These are phyloP conservation scores for Mimosa pudica DNA, from an alignment of 306 rosid genomes.

Conservation along the genomic window DNA sequence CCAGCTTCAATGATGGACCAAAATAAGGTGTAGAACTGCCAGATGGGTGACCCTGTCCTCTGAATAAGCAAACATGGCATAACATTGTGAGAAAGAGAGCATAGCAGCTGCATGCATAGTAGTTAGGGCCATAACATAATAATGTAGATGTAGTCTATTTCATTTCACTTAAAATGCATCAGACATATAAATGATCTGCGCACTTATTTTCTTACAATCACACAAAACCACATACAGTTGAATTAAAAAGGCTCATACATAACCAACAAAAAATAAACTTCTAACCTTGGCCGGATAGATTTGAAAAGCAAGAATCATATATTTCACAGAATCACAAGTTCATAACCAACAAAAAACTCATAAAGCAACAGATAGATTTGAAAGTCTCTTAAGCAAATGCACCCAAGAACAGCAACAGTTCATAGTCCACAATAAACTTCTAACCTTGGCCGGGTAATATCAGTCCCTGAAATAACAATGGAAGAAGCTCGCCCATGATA, in stretches of 20 bases:
- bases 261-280: neutral
- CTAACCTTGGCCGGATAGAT: too few species aligned
- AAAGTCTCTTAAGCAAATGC: conserved; percentile 6
- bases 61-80: conserved; percentile 40
- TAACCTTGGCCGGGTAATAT: conserved; percentile 84
- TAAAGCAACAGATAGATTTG: neutral
- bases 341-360: conserved; percentile 12
- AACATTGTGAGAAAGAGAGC: conserved; percentile 31
- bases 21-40: conserved; percentile 68
- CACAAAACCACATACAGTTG: conserved; percentile 13
- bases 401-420: neutral
- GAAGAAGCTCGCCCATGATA: conserved; percentile 98
- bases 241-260: conserved; percentile 16
- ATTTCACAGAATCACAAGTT: conserved; percentile 22
- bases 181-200: conserved; percentile 3
- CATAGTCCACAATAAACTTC: conserved; percentile 25
- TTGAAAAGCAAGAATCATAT: neutral
- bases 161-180: conserved; percentile 10
- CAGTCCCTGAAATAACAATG: conserved; percentile 86
- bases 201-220: neutral
- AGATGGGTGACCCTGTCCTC: conserved; percentile 88
- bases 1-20: conserved; percentile 82
- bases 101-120: conserved; percentile 22
- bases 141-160: neutral
- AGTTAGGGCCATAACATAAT: conserved; percentile 14